These are phyloP conservation scores for Monosporozyma unispora DNA, from an alignment of 805 yeast genomes.

Conservation along the genomic window DNA sequence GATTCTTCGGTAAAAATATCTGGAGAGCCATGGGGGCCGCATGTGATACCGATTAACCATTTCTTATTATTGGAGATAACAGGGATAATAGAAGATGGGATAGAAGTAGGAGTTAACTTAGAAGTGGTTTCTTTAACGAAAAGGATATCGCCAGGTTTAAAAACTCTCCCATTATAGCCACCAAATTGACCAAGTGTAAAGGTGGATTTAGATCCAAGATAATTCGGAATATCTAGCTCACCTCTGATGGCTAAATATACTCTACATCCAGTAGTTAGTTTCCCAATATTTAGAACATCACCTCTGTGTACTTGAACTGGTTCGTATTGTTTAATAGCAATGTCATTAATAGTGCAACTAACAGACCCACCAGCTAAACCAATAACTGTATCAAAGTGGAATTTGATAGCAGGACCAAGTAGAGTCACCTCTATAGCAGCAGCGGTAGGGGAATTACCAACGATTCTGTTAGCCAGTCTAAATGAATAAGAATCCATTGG, in stretches of 20 bases:
- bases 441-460: constrained; percentile 72
- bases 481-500: constrained; percentile 95
- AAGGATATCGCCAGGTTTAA: constrained; percentile 86
- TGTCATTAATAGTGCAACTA: constrained; percentile 57
- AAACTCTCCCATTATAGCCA: constrained; percentile 86
- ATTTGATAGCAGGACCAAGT: constrained; percentile 74
- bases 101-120: constrained; percentile 44
- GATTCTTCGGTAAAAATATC: constrained; percentile 80
- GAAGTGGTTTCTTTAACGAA: constrained; percentile 74
- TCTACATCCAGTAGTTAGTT: constrained; percentile 75
- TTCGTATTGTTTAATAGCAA: constrained; percentile 50
- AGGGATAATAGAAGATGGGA: constrained; percentile 40
- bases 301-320: constrained; percentile 69
- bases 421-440: constrained; percentile 89
- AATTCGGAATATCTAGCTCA: constrained; percentile 89
- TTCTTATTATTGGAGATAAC: constrained; percentile 24
- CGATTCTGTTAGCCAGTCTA: constrained; percentile 80
- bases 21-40: constrained; percentile 98
- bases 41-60: constrained; percentile 88
- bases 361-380: constrained; percentile 84
- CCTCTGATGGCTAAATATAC: constrained; percentile 84
- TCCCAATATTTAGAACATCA: constrained; percentile 72
- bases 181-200: constrained; percentile 90
- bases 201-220: constrained; percentile 92
- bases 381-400: constrained; percentile 72